These are phyloP conservation scores for Rhinocladiella similis DNA, from an alignment of 2,329 filamentous ascomycete genomes.

Conservation along the genomic window DNA sequence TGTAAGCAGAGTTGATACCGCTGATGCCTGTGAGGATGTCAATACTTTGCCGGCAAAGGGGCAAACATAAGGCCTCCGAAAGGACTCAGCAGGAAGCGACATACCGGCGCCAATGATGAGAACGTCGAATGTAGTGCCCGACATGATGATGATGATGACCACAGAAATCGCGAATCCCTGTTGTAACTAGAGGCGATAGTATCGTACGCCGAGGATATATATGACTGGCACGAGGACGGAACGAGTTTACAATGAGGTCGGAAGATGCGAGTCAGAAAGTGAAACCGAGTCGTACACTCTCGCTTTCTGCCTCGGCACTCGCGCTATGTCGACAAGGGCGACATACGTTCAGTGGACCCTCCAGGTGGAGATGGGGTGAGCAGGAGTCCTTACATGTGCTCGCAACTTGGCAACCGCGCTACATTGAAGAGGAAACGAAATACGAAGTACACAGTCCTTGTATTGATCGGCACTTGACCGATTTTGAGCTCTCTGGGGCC, in stretches of 20 bases:
- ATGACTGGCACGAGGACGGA: too few relatives aligned
- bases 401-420: too few relatives aligned
- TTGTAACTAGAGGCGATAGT: not conserved
- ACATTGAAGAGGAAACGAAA: too few relatives aligned
- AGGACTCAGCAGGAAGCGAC: not conserved
- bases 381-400: too few relatives aligned
- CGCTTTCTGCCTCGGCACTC: not conserved
- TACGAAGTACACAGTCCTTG: too few relatives aligned
- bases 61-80: not conserved
- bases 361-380: too few relatives aligned
- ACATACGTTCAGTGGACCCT: not conserved
- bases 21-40: slow-evolving; percentile 49
- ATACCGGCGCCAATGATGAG: slow-evolving; percentile 69
- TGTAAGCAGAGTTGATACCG: slow-evolving; percentile 73
- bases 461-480: too few relatives aligned
- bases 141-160: slow-evolving; percentile 21
- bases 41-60: not conserved
- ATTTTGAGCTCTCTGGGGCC: too few relatives aligned
- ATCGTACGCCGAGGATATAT: too few relatives aligned
- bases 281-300: not conserved
- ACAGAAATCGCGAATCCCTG: not conserved
- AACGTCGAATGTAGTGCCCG: slow-evolving; percentile 46
- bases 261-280: not conserved
- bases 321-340: not conserved
- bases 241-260: not conserved